phyloP scores from a whole-genome alignment of 495 filamentous ascomycete genomes.

The Xylaria sp. region DNA sequence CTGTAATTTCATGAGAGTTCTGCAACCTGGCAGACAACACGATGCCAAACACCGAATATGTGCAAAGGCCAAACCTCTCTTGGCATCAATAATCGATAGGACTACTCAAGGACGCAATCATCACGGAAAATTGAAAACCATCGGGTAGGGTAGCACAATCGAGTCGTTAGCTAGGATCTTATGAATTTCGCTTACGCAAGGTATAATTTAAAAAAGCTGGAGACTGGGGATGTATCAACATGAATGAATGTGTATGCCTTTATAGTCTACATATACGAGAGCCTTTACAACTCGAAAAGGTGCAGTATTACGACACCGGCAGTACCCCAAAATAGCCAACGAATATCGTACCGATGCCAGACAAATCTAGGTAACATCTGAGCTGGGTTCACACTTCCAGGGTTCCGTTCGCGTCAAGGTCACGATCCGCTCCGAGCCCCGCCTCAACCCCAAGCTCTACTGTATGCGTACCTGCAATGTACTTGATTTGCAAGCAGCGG shows the following conservation, averaged over 20 bases:
- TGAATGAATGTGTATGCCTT: neutral
- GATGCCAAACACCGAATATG: neutral
- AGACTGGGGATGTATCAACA: neutral
- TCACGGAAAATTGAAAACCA: neutral
- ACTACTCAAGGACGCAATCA: neutral
- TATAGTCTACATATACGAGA: neutral
- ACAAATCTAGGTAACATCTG: neutral
- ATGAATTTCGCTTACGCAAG: neutral
- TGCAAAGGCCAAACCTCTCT: neutral
- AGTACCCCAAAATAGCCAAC: neutral
- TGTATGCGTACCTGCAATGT: neutral
- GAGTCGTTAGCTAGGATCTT: neutral
- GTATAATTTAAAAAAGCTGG: neutral
- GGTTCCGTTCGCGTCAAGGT: neutral
- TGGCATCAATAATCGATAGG: neutral
- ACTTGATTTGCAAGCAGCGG: slow-evolving; percentile 1
- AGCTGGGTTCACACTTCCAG: neutral
- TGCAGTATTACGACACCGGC: neutral
- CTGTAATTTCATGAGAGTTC: neutral
- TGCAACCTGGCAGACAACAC: neutral
- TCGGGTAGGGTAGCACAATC: neutral
- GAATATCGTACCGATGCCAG: neutral
- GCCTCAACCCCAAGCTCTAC: slow-evolving; percentile 5
- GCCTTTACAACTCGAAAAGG: neutral
- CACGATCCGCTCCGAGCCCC: slow-evolving; percentile 5